phyloP scores from a whole-genome alignment of 768 basidiomycete species.

The Boletus bicolor region DNA sequence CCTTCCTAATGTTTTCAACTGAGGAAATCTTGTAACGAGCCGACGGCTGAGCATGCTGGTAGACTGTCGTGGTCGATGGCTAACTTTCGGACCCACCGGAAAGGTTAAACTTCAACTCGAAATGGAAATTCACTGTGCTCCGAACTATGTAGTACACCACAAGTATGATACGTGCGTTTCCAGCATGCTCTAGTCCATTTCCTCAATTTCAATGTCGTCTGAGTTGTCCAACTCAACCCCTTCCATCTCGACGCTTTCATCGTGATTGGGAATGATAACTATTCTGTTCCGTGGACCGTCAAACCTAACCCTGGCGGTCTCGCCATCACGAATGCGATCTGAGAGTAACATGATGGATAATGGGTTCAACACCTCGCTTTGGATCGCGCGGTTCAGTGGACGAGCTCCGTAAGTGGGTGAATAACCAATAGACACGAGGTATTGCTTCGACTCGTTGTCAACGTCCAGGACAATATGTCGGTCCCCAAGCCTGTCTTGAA shows the following conservation, averaged over 20 bases:
- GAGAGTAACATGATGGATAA: slow-evolving; percentile 82
- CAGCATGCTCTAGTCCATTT: slow-evolving; percentile 12
- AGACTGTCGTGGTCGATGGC: slow-evolving; percentile 7
- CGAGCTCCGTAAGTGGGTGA: slow-evolving; percentile 86
- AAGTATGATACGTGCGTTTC: not conserved
- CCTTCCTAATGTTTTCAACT: slow-evolving; percentile 14
- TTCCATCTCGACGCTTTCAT: slow-evolving; percentile 41
- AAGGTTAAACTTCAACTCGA: slow-evolving; percentile 3
- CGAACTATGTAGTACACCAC: not conserved
- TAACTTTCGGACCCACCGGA: not conserved
- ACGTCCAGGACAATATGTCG: slow-evolving; percentile 80
- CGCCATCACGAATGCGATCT: slow-evolving; percentile 77
- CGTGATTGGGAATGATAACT: slow-evolving; percentile 80
- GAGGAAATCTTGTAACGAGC: slow-evolving; percentile 19
- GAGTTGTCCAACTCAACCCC: slow-evolving; percentile 63
- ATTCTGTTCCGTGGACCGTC: slow-evolving; percentile 82
- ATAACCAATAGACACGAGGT: slow-evolving; percentile 73
- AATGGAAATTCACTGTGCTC: slow-evolving; percentile 12
- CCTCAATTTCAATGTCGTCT: slow-evolving; percentile 37
- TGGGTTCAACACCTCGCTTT: slow-evolving; percentile 89
- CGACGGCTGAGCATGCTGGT: slow-evolving; percentile 29
- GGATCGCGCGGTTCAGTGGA: slow-evolving; percentile 88
- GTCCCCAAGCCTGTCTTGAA: slow-evolving; percentile 75
- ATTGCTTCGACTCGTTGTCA: slow-evolving; percentile 72
- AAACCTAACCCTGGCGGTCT: slow-evolving; percentile 70